Conservation (phyloP, 2,329 filamentous ascomycete species). For the Paracamarosporium sp. region DNA sequence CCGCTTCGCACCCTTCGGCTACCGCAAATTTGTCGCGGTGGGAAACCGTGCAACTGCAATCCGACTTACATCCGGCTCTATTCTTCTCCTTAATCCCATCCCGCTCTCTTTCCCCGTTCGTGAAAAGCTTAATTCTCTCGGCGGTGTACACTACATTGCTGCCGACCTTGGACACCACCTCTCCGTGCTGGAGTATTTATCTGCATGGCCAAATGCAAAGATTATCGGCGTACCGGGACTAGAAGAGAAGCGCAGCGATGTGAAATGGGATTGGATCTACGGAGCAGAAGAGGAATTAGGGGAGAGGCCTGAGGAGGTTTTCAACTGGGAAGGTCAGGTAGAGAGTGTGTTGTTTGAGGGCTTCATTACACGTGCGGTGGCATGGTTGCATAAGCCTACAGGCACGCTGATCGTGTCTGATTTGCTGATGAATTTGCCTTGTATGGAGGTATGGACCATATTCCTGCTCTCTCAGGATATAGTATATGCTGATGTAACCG, state of each 20-base stretch:
- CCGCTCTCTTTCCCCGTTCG: slow-evolving; percentile 12
- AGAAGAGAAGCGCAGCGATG: slow-evolving; percentile 17
- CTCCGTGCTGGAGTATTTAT: slow-evolving; percentile 10
- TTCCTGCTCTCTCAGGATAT: neutral
- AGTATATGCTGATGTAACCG: neutral
- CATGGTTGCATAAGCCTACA: slow-evolving; percentile 21
- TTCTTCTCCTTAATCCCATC: slow-evolving; percentile 20
- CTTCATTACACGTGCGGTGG: slow-evolving; percentile 22
- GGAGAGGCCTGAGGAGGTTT: slow-evolving; percentile 19
- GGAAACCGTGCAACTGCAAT: slow-evolving; percentile 24
- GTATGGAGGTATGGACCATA: slow-evolving; percentile 16
- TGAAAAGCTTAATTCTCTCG: slow-evolving; percentile 12
- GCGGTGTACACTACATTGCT: slow-evolving; percentile 20
- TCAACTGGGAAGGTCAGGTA: slow-evolving; percentile 16
- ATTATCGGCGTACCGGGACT: slow-evolving; percentile 19
- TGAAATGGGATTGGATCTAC: slow-evolving; percentile 20
- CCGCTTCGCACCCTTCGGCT: slow-evolving; percentile 21
- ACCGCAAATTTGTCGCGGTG: slow-evolving; percentile 23
- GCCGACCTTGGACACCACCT: slow-evolving; percentile 23
- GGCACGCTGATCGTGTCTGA: slow-evolving; percentile 20
- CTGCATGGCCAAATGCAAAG: slow-evolving; percentile 18
- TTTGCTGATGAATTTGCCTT: slow-evolving; percentile 23
- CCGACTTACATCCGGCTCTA: slow-evolving; percentile 10
- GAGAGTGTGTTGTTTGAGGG: slow-evolving; percentile 24
- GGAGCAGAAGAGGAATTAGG: slow-evolving; percentile 10